Percentiles rank a stretch among this genome's conserved stretches.
Conservation (phyloP, 768 basidiomycete species). For the Porphyrellus cyaneotinctus region DNA sequence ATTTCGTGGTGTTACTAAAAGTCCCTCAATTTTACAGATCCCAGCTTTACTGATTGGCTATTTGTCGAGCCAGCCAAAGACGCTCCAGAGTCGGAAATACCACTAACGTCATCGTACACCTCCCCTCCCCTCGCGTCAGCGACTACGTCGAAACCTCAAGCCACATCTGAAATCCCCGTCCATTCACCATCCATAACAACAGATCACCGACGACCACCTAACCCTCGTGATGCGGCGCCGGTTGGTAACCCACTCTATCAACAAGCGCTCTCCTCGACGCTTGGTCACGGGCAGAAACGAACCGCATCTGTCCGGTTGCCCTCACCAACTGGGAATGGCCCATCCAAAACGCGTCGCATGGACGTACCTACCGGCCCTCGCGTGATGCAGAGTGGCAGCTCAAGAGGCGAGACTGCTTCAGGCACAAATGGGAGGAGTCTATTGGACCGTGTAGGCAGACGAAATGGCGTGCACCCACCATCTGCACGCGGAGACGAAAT, state of each 20-base stretch:
- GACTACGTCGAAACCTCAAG: constrained; percentile 23
- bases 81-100: constrained; percentile 47
- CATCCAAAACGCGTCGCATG: constrained; percentile 67
- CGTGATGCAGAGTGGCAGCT: constrained; percentile 53
- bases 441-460: constrained; percentile 75
- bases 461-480: constrained; percentile 32
- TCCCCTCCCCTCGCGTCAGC: constrained; percentile 22
- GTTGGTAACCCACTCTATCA: constrained; percentile 54
- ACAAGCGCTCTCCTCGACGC: constrained; percentile 68
- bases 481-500: constrained; percentile 58
- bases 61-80: constrained; percentile 78
- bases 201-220: constrained; percentile 35
- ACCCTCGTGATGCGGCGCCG: constrained; percentile 39
- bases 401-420: constrained; percentile 16
- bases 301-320: constrained; percentile 61
- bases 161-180: constrained; percentile 28
- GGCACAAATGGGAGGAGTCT: constrained; percentile 53
- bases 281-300: constrained; percentile 55
- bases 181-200: constrained; percentile 16
- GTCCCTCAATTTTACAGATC: constrained; percentile 43
- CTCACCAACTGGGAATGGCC: constrained; percentile 57
- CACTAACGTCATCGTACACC: constrained; percentile 30
- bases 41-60: constrained; percentile 85
- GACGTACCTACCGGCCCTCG: constrained; percentile 84
- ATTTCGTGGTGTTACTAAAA: constrained; percentile 2